A percentile compares a stretch with the other conserved stretches of the same genome.
phyloP scores from a whole-genome alignment of 352 stramenopile genomes.

The Elongisporangium anandrum region DNA sequence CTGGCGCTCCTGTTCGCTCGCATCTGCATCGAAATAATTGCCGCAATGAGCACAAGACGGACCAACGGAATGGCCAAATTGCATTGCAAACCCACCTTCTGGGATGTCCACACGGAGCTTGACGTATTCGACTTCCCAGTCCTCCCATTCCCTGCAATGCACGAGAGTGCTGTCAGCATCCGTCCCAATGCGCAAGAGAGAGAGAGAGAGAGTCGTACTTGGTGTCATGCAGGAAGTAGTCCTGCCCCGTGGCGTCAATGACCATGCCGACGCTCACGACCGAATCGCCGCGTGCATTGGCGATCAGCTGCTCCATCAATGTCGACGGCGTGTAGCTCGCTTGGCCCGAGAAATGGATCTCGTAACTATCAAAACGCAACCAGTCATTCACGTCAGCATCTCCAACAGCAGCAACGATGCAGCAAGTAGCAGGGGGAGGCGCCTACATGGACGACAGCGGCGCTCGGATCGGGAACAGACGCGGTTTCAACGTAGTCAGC shows the following conservation, averaged over 20 bases:
- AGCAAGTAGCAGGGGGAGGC: not conserved
- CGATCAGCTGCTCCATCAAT: slow-evolving; percentile 83
- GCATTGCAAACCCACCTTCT: slow-evolving; percentile 20
- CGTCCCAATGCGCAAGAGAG: slow-evolving; percentile 1
- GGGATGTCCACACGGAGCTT: slow-evolving; percentile 46
- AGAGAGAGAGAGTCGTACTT: slow-evolving; percentile 49
- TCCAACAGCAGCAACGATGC: not conserved
- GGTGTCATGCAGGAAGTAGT: slow-evolving; percentile 68
- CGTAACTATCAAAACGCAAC: slow-evolving; percentile 39
- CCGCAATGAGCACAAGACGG: slow-evolving; percentile 2
- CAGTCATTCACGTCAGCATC: slow-evolving; percentile 1
- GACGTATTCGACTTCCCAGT: slow-evolving; percentile 84
- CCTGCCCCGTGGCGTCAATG: slow-evolving; percentile 69
- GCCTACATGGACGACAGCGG: slow-evolving; percentile 77
- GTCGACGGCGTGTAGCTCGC: slow-evolving; percentile 58
- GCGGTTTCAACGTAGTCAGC: not conserved
- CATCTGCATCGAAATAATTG: slow-evolving; percentile 9
- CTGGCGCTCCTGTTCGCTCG: slow-evolving; percentile 26
- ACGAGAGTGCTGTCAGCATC: not conserved
- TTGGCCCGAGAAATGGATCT: slow-evolving; percentile 71
- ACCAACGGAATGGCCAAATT: not conserved
- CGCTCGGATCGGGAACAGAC: slow-evolving; percentile 73
- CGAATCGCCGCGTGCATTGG: slow-evolving; percentile 44
- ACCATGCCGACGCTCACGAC: slow-evolving; percentile 72
- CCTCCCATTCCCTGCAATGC: slow-evolving; percentile 70